phyloP scores from a whole-genome alignment of 768 basidiomycete genomes.

The Hygrophoropsis aurantiaca region DNA sequence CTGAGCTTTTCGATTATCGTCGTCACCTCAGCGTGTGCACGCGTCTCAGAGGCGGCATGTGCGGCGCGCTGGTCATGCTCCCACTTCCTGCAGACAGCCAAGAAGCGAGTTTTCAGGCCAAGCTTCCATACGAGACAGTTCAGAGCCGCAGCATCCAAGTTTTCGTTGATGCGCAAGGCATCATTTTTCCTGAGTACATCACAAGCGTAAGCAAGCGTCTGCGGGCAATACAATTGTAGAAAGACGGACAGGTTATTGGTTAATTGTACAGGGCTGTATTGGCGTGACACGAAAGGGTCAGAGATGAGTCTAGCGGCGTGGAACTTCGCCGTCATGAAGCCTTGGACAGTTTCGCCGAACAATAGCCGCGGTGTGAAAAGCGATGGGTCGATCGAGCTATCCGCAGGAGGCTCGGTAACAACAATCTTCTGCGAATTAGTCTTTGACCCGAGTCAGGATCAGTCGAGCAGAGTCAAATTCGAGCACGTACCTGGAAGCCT shows the following conservation, averaged over 20 bases:
- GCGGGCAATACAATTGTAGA: background rate
- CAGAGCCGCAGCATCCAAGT: conserved; percentile 23
- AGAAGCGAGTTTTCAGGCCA: conserved; percentile 31
- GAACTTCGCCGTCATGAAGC: conserved; percentile 34
- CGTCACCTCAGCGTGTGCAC: background rate
- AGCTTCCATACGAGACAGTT: conserved; percentile 19
- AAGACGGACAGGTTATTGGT: conserved; percentile 16
- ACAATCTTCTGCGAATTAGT: conserved; percentile 10
- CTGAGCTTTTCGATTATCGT: background rate
- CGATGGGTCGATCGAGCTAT: conserved; percentile 5
- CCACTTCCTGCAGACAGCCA: conserved; percentile 21
- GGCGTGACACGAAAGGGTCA: background rate
- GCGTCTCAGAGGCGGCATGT: background rate
- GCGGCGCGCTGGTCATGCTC: conserved; percentile 9
- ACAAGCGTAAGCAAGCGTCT: background rate
- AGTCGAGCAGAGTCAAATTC: background rate
- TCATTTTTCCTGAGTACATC: conserved; percentile 17
- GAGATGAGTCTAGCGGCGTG: conserved; percentile 6
- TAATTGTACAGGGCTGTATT: conserved; percentile 11
- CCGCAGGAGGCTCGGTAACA: conserved; percentile 6
- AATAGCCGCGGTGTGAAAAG: conserved; percentile 29
- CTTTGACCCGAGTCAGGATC: conserved; percentile 1
- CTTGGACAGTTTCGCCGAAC: conserved; percentile 41
- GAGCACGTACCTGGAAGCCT: conserved; percentile 44
- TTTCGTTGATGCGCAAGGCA: conserved; percentile 20